phyloP scores from a whole-genome alignment of 768 basidiomycete genomes.

The Macrocybe gigantea region DNA sequence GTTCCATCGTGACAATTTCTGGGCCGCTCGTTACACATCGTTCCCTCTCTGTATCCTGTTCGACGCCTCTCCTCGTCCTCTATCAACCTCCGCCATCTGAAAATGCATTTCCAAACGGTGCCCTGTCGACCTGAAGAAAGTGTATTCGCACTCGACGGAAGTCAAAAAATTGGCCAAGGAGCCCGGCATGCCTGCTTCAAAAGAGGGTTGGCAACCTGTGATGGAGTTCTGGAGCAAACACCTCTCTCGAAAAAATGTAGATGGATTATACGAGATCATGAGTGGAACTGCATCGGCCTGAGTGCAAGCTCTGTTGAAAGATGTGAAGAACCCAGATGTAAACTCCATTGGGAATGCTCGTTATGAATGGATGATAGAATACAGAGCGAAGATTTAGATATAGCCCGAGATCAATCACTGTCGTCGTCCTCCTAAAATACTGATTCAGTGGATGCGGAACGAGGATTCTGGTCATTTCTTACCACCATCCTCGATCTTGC shows the following conservation, averaged over 20 bases:
- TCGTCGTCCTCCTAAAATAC: background rate
- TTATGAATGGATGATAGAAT: too few species aligned
- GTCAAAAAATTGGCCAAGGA: conserved; percentile 32
- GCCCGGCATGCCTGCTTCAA: conserved; percentile 69
- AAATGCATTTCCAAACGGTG: conserved; percentile 35
- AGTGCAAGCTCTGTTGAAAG: too few species aligned
- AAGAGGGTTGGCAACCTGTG: conserved; percentile 75
- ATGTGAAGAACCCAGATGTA: too few species aligned
- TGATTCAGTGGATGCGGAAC: background rate
- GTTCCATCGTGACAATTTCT: conserved; percentile 61
- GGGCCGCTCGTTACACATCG: conserved; percentile 80
- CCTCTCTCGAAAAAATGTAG: conserved; percentile 48
- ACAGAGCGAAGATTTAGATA: background rate
- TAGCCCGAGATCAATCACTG: background rate
- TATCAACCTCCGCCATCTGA: conserved; percentile 47
- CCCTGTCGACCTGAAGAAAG: conserved; percentile 54
- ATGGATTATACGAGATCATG: conserved; percentile 69
- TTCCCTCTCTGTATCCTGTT: conserved; percentile 42
- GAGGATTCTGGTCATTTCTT: conserved; percentile 8
- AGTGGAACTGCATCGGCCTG: conserved; percentile 20
- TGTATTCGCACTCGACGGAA: conserved; percentile 45
- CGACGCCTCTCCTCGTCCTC: conserved; percentile 59
- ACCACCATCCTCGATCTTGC: conserved; percentile 62
- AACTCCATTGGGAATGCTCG: too few species aligned
- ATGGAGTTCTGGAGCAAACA: conserved; percentile 85